Percentiles rank a stretch among this genome's conserved stretches.
phyloP scores from a whole-genome alignment of 257 asterid genomes.

The Nicotiana obtusifolia region DNA sequence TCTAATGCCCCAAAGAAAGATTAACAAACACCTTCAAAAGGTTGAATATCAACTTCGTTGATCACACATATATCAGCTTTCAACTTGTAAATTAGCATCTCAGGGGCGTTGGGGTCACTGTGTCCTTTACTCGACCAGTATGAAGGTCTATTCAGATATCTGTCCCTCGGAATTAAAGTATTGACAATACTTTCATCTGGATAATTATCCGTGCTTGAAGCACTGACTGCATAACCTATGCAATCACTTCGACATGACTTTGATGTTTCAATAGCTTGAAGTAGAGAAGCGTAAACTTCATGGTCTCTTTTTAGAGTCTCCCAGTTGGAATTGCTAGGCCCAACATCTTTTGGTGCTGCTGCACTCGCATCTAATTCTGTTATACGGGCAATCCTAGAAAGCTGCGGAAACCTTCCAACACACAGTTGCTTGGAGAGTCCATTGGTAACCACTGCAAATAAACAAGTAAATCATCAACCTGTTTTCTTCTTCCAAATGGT shows the following conservation, averaged over 20 bases:
- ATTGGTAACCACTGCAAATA: conserved; percentile 54
- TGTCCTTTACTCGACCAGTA: conserved; percentile 96
- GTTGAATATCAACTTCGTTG: conserved; percentile 63
- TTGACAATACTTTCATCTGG: conserved; percentile 67
- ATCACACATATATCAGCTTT: conserved; percentile 57
- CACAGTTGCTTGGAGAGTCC: conserved; percentile 54
- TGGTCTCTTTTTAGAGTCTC: conserved; percentile 46
- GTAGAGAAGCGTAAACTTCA: conserved; percentile 53
- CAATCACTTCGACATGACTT: conserved; percentile 38
- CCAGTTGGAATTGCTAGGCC: conserved; percentile 28
- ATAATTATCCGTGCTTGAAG: conserved; percentile 78
- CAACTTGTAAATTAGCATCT: conserved; percentile 63
- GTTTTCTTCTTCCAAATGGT: background rate
- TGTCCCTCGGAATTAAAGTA: conserved; percentile 63
- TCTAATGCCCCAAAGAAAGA: background rate
- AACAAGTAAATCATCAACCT: background rate
- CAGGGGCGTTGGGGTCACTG: conserved; percentile 57
- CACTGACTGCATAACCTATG: conserved; percentile 63
- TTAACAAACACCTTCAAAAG: conserved; percentile 61
- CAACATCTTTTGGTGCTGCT: conserved; percentile 18
- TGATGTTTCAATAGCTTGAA: conserved; percentile 47
- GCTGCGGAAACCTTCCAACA: conserved; percentile 52
- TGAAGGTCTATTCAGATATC: conserved; percentile 42
- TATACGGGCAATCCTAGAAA: conserved; percentile 35
- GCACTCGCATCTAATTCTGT: conserved; percentile 19